These are phyloP conservation scores for Russula sp. DNA, from an alignment of 768 basidiomycete species.

Conservation along the genomic window DNA sequence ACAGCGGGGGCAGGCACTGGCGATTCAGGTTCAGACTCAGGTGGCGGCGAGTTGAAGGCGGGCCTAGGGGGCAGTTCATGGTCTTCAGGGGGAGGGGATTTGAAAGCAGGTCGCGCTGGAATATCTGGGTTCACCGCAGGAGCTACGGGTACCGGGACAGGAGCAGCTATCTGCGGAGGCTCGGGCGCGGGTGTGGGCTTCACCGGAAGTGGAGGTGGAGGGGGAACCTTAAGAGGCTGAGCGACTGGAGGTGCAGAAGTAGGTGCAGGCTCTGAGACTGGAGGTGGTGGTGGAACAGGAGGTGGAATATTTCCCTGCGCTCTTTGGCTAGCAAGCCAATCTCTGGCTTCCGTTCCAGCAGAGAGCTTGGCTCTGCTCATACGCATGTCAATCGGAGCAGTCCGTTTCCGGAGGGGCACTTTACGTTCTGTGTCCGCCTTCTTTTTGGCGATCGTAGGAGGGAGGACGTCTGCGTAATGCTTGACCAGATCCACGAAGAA, in stretches of 20 bases:
- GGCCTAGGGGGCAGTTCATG: slow-evolving; percentile 39
- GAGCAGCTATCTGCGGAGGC: slow-evolving; percentile 19
- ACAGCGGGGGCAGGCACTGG: slow-evolving; percentile 20
- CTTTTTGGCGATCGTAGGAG: slow-evolving; percentile 76
- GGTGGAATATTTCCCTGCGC: slow-evolving; percentile 26
- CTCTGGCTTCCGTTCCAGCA: slow-evolving; percentile 58
- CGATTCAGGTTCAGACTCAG: slow-evolving; percentile 23
- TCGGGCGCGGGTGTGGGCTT: slow-evolving; percentile 14
- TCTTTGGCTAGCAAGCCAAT: slow-evolving; percentile 60
- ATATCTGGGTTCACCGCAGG: slow-evolving; percentile 15
- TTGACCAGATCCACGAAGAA: slow-evolving; percentile 81
- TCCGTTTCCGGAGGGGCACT: slow-evolving; percentile 76
- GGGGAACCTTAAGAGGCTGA: neutral
- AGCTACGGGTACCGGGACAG: slow-evolving; percentile 21
- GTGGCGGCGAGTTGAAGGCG: slow-evolving; percentile 19
- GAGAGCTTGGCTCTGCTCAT: slow-evolving; percentile 73
- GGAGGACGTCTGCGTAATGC: slow-evolving; percentile 65
- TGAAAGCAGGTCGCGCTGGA: slow-evolving; percentile 44
- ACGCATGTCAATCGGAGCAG: slow-evolving; percentile 83
- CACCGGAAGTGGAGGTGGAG: slow-evolving; percentile 7
- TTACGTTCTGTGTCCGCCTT: slow-evolving; percentile 83
- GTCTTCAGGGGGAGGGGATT: slow-evolving; percentile 54
- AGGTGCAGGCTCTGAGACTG: slow-evolving; percentile 25
- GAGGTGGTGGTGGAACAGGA: slow-evolving; percentile 10
- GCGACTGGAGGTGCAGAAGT: slow-evolving; percentile 15